Conservation (phyloP, 2,329 filamentous ascomycete genomes). For the Cytospora schulzeri region DNA sequence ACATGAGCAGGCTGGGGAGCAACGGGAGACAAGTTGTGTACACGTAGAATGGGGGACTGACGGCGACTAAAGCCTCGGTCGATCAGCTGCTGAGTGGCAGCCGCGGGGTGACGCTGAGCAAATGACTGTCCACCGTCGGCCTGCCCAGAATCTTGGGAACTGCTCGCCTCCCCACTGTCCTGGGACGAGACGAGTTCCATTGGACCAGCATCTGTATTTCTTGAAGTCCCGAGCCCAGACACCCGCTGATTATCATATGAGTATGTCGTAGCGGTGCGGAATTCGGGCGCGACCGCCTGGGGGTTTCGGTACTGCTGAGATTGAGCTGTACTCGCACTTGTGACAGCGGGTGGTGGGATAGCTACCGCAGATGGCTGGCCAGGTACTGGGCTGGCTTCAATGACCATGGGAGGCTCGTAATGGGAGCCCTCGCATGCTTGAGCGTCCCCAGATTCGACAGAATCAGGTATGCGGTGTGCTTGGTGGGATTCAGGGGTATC, state of each 20-base stretch:
- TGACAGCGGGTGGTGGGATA: slow-evolving; percentile 18
- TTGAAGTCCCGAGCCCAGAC: background rate
- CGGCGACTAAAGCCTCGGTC: slow-evolving; percentile 44
- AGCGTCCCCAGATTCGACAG: slow-evolving; percentile 40
- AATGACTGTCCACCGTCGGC: slow-evolving; percentile 38
- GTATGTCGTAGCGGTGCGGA: background rate
- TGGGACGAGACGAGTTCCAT: slow-evolving; percentile 37
- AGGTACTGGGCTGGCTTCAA: slow-evolving; percentile 31
- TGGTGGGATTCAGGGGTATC: slow-evolving; percentile 67
- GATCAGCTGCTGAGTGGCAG: slow-evolving; percentile 40
- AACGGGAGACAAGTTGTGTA: slow-evolving; percentile 71
- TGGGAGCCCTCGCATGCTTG: slow-evolving; percentile 42
- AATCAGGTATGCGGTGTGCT: slow-evolving; percentile 49
- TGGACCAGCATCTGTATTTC: slow-evolving; percentile 31
- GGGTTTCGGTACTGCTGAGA: slow-evolving; percentile 14
- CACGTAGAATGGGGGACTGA: slow-evolving; percentile 67
- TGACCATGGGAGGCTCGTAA: slow-evolving; percentile 38
- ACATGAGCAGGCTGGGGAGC: slow-evolving; percentile 76
- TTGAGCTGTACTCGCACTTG: slow-evolving; percentile 21
- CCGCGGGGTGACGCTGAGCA: slow-evolving; percentile 32
- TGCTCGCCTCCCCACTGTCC: slow-evolving; percentile 46
- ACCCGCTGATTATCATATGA: background rate
- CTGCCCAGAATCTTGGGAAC: slow-evolving; percentile 45
- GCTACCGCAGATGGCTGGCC: slow-evolving; percentile 22
- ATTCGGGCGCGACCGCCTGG: slow-evolving; percentile 6